phyloP scores from a whole-genome alignment of 2,329 filamentous ascomycete species.

The Periconia sp. region DNA sequence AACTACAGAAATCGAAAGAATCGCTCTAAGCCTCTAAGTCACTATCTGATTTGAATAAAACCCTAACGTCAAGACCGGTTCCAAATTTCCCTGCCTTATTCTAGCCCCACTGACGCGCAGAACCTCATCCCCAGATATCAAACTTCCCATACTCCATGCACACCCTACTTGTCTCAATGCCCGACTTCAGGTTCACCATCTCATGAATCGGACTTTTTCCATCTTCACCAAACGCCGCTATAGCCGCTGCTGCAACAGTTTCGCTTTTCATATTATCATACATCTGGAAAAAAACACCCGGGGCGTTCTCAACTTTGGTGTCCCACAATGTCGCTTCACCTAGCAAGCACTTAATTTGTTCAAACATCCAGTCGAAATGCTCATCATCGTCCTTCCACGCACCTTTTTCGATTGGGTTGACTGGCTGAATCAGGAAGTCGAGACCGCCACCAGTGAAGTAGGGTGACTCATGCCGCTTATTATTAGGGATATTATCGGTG shows the following conservation, averaged over 20 bases:
- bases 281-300: not conserved
- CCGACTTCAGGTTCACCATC: too few relatives aligned
- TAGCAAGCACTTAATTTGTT: not conserved
- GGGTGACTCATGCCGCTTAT: not conserved
- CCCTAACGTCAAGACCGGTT: too few relatives aligned
- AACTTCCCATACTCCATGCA: too few relatives aligned
- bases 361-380: not conserved
- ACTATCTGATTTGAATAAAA: too few relatives aligned
- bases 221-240: not conserved
- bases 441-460: not conserved
- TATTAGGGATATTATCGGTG: not conserved
- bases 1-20: too few relatives aligned
- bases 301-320: not conserved
- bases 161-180: too few relatives aligned
- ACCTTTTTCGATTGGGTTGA: not conserved
- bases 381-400: not conserved
- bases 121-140: too few relatives aligned
- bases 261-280: not conserved
- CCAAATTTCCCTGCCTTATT: too few relatives aligned
- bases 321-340: not conserved
- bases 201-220: not conserved
- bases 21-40: too few relatives aligned
- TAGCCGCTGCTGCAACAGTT: not conserved
- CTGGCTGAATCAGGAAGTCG: not conserved
- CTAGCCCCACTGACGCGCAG: too few relatives aligned